Evolutionary conservation across 768 basidiomycete genomes (phyloP).

Genomic region (Postia placenta): DNA sequence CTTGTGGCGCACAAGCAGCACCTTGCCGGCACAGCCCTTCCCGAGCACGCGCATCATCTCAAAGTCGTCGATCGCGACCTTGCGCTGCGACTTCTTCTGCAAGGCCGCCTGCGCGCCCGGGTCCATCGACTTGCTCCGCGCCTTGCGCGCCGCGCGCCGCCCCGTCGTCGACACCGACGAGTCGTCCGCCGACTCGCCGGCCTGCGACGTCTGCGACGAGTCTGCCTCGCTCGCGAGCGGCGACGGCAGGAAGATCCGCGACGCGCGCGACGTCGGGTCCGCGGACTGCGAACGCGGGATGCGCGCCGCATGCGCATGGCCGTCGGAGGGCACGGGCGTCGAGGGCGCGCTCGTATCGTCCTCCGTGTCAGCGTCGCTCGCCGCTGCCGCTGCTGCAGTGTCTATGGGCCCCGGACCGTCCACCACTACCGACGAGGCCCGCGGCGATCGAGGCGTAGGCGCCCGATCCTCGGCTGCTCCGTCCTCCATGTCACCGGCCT

Average conservation of each 20-base stretch:
- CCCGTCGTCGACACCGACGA: constrained; percentile 61
- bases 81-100: constrained; percentile 53
- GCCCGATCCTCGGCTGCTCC: constrained; percentile 13
- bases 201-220: constrained; percentile 40
- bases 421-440: constrained; percentile 3
- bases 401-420: not conserved
- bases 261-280: constrained; percentile 62
- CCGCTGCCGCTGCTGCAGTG: not conserved
- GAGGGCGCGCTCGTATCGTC: constrained; percentile 16
- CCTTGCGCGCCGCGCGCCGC: constrained; percentile 42
- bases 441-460: constrained; percentile 15
- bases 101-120: constrained; percentile 47
- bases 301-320: constrained; percentile 33
- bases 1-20: constrained; percentile 84
- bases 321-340: constrained; percentile 18
- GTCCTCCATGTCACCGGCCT: constrained; percentile 8
- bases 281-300: constrained; percentile 78
- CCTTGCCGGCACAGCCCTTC: constrained; percentile 97
- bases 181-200: constrained; percentile 41
- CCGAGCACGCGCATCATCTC: constrained; percentile 96
- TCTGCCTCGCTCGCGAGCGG: constrained; percentile 28
- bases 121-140: constrained; percentile 43
- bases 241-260: constrained; percentile 54
- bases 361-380: constrained; percentile 11
- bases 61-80: constrained; percentile 86